A percentile compares a stretch with the other conserved stretches of the same genome.
Evolutionary conservation across 805 yeast species (phyloP).

Genomic region (Dipodascus albidus): DNA sequence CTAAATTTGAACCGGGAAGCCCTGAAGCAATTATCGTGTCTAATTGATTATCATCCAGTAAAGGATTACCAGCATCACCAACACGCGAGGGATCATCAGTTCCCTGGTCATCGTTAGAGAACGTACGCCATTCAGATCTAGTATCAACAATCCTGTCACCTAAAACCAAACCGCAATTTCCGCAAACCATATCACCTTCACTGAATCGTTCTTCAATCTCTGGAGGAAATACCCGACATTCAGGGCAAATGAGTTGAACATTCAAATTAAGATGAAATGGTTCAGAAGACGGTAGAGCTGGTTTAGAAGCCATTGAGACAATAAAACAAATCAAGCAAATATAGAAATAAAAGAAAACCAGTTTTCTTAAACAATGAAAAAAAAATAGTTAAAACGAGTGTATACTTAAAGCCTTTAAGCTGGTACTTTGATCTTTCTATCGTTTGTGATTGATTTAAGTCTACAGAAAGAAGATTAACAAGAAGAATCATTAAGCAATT

Average conservation of each 20-base stretch:
- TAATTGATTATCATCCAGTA: constrained; percentile 81
- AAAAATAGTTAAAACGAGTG: too few species aligned
- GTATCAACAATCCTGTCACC: constrained; percentile 90
- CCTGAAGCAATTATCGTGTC: constrained; percentile 86
- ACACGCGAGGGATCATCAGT: constrained; percentile 99
- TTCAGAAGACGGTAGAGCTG: constrained; percentile 5
- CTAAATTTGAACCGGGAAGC: constrained; percentile 72
- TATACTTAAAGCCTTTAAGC: too few species aligned
- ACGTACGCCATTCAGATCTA: constrained; percentile 97
- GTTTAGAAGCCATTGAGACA: background rate
- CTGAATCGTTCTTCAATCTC: constrained; percentile 89
- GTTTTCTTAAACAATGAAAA: too few species aligned
- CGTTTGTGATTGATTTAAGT: background rate
- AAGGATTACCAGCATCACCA: constrained; percentile 94
- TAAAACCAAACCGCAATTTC: constrained; percentile 87
- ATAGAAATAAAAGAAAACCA: background rate
- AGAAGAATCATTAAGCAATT: background rate
- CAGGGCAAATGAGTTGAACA: constrained; percentile 87
- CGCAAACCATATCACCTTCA: constrained; percentile 97
- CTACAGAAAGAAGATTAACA: background rate
- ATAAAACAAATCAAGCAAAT: background rate
- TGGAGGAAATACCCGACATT: constrained; percentile 92
- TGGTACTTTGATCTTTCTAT: background rate
- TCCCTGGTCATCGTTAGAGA: constrained; percentile 93
- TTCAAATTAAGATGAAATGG: constrained; percentile 42